Base-by-base conservation (phyloP, 2,329 filamentous ascomycete species). In the Penicillium decumbens region DNA sequence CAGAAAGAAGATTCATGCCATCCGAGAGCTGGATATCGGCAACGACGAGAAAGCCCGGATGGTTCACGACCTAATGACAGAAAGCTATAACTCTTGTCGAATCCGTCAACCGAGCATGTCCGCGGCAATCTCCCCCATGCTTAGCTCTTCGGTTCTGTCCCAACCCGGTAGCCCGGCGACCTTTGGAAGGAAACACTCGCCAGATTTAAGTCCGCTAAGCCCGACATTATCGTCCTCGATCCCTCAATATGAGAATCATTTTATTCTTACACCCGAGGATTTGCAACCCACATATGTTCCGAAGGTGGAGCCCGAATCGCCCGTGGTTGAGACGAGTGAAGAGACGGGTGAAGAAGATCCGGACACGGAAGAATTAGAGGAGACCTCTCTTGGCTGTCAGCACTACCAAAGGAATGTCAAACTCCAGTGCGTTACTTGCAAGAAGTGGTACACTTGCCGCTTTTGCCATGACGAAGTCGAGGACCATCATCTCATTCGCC, bases 321-420 rank as follows among this genome's bases (percentile, higher is more conserved):
- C 58, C 23, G 54, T 62, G 35, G 53, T 58, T 38, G 61, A 66
- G 25, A 39, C 42, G 15, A 45, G 46, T 20, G 53, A 58, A 8
- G 75, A 79, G 28, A 37, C 42, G 23, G 47, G 46, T 18, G 53
- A 58, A 9, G 75, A 79, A 28, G 72, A 72, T 41, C 58, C 65
- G n/a, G 65, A 69, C 27, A 71, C 73, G 4, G 76, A 77, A 38
- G 65, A 80, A 56, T 65, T 78, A 44, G 68, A 78, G 6, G 77
- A 77, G 20, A 75, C 72, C 3, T 73, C 77, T 27, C 72, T 96
- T 4, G 93, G 93, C 0, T 98, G 93, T 68, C 78, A 85, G 61
- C 93, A 98, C 71, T 98, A 98, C 69, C 89, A 88, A 65, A 84
- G 93, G 56, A 97, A 97, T 61, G 89, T 98, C 60, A 97, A 97